Conservation (phyloP, 495 filamentous ascomycete genomes). For the Lophiostoma macrostomum region DNA sequence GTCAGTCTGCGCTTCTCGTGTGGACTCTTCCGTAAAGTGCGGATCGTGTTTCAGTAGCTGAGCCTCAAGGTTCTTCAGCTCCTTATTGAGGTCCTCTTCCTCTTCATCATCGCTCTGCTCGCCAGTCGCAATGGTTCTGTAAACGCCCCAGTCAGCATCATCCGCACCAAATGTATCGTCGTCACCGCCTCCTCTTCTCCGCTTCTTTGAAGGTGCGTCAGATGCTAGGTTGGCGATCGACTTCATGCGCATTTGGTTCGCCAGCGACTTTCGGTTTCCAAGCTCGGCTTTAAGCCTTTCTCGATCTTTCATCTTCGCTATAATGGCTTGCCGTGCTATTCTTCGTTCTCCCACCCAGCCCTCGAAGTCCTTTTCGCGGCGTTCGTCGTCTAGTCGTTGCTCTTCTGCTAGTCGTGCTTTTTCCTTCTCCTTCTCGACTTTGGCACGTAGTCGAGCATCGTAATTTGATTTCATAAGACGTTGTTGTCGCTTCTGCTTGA, state of each 20-base stretch:
- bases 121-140: constrained; percentile 82
- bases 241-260: constrained; percentile 96
- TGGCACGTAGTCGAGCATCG: constrained; percentile 85
- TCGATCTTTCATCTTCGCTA: constrained; percentile 87
- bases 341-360: constrained; percentile 82
- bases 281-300: constrained; percentile 88
- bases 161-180: constrained; percentile 97
- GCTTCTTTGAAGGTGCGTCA: constrained; percentile 73
- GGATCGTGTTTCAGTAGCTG: constrained; percentile 84
- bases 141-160: constrained; percentile 96
- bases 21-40: constrained; percentile 83
- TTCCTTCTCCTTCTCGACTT: constrained; percentile 91
- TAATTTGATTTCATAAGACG: constrained; percentile 89
- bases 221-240: constrained; percentile 94
- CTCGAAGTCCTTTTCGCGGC: constrained; percentile 77
- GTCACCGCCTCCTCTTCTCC: constrained; percentile 61
- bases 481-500: constrained; percentile 90
- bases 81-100: constrained; percentile 76
- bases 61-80: constrained; percentile 71
- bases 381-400: constrained; percentile 75
- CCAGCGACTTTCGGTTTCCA: constrained; percentile 92
- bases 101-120: constrained; percentile 72
- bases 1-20: constrained; percentile 84
- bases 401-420: constrained; percentile 78
- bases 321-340: constrained; percentile 61